Base-by-base conservation (phyloP, 352 stramenopile genomes). In the Phytophthora podocarpi region DNA sequence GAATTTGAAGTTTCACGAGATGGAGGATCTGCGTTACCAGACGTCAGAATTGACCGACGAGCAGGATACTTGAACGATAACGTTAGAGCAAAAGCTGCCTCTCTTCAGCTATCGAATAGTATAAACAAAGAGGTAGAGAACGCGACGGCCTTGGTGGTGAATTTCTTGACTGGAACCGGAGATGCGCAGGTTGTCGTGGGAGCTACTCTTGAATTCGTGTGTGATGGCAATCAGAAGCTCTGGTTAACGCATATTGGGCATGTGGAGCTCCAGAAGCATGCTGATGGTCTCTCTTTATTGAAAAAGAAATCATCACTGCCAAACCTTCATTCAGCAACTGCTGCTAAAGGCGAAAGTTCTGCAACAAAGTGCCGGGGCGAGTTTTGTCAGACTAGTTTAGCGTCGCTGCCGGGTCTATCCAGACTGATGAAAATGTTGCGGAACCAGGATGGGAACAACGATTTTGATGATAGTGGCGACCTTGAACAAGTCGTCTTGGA, bases 291-390 rank as follows among this genome's bases (percentile, higher is more conserved):
- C 1, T 43, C 46, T 0, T 5, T 27, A 36, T 16, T 57, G 20
- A 46, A 45, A 13, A 68, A 72, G 16, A 82, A 72, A 20, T 51
- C 69, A 1, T 86, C 76, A 23, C 53, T 93, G 3, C 81, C 83
- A 4, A 80, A 74, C 30, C 50, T 93, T 1, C 46, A 67, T 37
- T 23, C 50, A 5, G 24, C 26, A 20, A 34, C 45, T 15, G 34
- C 1, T 48, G n/a, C 4, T 27, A 57, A 49, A 30, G 41, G 10
- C 2, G 53, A 66, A 23, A 35, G 11, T 46, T 21, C 39, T 7
- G 51, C 12, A 10, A n/a, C 21, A 3, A 89, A 80, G 37, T 94
- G 85, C 49, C 77, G 73, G 6, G 82, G 85, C 8, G 81, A 91
- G 34, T 94, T 94, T 52, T 94, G 85, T 26, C 58, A 64, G 28